Percentiles rank a stretch among this genome's conserved stretches.
phyloP scores from a whole-genome alignment of 2,329 filamentous ascomycete genomes.

The Daldinia sp. region DNA sequence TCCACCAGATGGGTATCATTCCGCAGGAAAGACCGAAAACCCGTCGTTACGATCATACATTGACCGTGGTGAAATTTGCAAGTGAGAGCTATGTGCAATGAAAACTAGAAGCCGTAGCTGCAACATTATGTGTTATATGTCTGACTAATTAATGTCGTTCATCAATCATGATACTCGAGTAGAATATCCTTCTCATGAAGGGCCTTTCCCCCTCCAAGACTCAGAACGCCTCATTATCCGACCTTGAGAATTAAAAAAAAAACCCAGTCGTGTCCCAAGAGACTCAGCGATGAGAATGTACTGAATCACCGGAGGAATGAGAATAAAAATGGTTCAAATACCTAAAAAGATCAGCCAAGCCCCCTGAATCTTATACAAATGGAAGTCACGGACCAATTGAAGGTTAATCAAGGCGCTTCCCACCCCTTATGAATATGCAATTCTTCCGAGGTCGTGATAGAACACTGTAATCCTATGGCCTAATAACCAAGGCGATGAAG shows the following conservation, averaged over 20 bases:
- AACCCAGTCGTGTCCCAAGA: neutral
- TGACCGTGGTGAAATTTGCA: conserved; percentile 25
- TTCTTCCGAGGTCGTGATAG: neutral
- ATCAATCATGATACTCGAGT: conserved; percentile 15
- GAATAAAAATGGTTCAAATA: conserved; percentile 6
- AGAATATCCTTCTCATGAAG: conserved; percentile 4
- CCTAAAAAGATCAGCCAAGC: conserved; percentile 1
- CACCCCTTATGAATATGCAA: conserved; percentile 4
- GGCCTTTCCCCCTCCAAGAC: neutral
- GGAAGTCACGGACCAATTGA: conserved; percentile 15
- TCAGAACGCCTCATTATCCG: conserved; percentile 13
- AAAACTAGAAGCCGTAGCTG: conserved; percentile 17
- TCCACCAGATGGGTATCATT: conserved; percentile 42
- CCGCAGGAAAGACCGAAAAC: conserved; percentile 31
- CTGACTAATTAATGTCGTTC: conserved; percentile 10
- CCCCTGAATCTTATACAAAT: neutral
- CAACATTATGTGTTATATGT: conserved; percentile 26
- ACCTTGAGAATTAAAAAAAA: neutral
- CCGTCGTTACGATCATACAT: conserved; percentile 24
- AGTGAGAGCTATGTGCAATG: conserved; percentile 27
- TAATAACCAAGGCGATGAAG: conserved; percentile 44
- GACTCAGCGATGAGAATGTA: neutral
- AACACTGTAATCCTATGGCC: neutral
- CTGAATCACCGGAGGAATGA: neutral
- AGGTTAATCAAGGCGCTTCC: neutral